Evolutionary conservation across 2,329 filamentous ascomycete species (phyloP), one percentile per base, ranked within the genome.

Genomic region (Macroventuria anomochaeta): DNA sequence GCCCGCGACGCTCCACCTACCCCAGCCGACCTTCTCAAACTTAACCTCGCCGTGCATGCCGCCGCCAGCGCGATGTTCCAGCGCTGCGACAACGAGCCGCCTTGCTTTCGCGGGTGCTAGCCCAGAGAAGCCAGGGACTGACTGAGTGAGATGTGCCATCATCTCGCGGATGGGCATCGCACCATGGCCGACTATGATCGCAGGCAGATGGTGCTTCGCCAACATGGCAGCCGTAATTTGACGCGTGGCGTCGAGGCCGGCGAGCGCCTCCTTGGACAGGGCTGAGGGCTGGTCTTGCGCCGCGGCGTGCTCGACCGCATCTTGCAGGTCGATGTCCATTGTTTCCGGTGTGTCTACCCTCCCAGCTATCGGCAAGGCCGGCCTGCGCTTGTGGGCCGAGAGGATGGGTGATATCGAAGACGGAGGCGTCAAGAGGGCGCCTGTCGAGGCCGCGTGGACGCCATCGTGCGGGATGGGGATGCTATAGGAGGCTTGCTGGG

Each of bases 1-100:
- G 38, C 63, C 66, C n/a, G 66, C 68, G 15, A 72, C 95, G 75
- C 96, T 90, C 93, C 93, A 99, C 62, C 92, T 87, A 55, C 95
- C 95, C 93, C 93, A 97, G 70, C 93, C 93, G 54, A 97, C 91
- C 81, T 97, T 97, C 75, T 96, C 90, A 71, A 96, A 97, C 70
- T 88, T 83, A 67, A 95, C 88, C 64, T 91, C 87, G 62, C 88
- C 87, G 58, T 87, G 81, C 57, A 83, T 72, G 40, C 81, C 82
- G 49, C 81, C 82, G 39, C 78, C 81, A n/a, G 80, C 80, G 65
- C 90, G 88, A 65, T 90, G 89, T 78, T 97, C 93, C 62, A 97
- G 79, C 55, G 93, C 93, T 54, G 88, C 89, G n/a, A 97, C 93
- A 5, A 97, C 92, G 54, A 97, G 80, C 74, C 93, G 86, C 66